These are phyloP conservation scores for Leccinum truebloodii DNA, from an alignment of 768 basidiomycete species.

Conservation along the genomic window DNA sequence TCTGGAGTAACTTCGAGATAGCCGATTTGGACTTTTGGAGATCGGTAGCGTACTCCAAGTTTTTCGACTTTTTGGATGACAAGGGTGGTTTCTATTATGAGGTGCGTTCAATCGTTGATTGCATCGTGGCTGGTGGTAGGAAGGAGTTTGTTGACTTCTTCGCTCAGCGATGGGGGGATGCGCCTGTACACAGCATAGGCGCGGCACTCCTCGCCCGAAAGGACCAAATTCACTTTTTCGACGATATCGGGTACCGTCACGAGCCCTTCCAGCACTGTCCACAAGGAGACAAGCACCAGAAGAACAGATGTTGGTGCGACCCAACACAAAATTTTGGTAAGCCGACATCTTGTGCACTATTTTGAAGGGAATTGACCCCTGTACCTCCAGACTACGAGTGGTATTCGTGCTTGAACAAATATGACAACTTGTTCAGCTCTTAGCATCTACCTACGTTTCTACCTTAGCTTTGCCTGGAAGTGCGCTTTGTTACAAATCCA, in stretches of 20 bases:
- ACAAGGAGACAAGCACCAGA: slow-evolving; percentile 51
- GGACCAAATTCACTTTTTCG: slow-evolving; percentile 80
- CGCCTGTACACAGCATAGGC: slow-evolving; percentile 84
- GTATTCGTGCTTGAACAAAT: slow-evolving; percentile 87
- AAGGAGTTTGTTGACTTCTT: background rate
- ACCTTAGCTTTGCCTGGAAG: background rate
- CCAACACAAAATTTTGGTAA: slow-evolving; percentile 68
- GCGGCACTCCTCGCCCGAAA: slow-evolving; percentile 73
- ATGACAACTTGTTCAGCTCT: slow-evolving; percentile 57
- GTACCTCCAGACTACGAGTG: slow-evolving; percentile 64
- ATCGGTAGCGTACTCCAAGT: slow-evolving; percentile 76
- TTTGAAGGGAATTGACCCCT: slow-evolving; percentile 7
- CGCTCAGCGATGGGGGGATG: slow-evolving; percentile 77
- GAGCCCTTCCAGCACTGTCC: slow-evolving; percentile 81
- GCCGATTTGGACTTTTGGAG: slow-evolving; percentile 90
- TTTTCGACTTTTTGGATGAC: slow-evolving; percentile 79
- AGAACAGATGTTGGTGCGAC: slow-evolving; percentile 73
- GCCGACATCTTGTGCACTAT: slow-evolving; percentile 17
- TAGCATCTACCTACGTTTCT: slow-evolving; percentile 3
- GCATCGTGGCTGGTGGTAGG: background rate
- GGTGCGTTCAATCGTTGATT: slow-evolving; percentile 40
- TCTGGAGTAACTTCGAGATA: slow-evolving; percentile 81
- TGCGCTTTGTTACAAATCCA: background rate
- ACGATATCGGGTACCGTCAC: slow-evolving; percentile 84
- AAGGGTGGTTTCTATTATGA: slow-evolving; percentile 93